Conservation (phyloP, 2,329 filamentous ascomycete species). For the Eutypa lata region DNA sequence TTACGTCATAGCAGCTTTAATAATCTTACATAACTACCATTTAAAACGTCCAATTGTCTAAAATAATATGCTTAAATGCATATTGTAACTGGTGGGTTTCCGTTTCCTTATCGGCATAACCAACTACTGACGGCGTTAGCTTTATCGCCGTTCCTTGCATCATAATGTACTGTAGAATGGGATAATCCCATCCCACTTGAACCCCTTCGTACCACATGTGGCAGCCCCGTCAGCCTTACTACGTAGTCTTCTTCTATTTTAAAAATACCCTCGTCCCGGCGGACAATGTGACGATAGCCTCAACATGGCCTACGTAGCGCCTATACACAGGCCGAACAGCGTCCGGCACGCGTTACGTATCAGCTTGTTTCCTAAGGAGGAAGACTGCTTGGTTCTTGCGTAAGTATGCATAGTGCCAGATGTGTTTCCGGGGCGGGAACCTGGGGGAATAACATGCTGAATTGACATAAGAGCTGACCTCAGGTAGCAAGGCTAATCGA, state of each 20-base stretch:
- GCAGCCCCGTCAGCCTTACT: neutral
- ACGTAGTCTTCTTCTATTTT: neutral
- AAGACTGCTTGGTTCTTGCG: slow-evolving; percentile 85
- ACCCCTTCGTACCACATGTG: neutral
- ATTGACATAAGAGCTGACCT: slow-evolving; percentile 24
- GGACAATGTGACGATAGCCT: slow-evolving; percentile 21
- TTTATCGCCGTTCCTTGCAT: slow-evolving; percentile 2
- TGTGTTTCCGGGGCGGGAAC: neutral
- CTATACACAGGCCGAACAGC: slow-evolving; percentile 89
- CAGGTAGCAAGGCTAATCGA: slow-evolving; percentile 72
- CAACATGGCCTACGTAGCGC: slow-evolving; percentile 87
- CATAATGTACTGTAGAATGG: neutral
- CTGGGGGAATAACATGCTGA: neutral
- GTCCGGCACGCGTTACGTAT: slow-evolving; percentile 84
- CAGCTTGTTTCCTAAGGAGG: slow-evolving; percentile 67
- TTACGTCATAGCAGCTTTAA: too few relatives aligned
- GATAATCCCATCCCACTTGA: neutral
- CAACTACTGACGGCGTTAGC: slow-evolving; percentile 1
- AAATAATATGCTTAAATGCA: too few relatives aligned
- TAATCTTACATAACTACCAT: too few relatives aligned
- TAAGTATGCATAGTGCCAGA: slow-evolving; percentile 45
- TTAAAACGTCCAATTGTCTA: too few relatives aligned
- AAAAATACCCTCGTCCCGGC: slow-evolving; percentile 1
- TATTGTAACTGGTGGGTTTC: too few relatives aligned
- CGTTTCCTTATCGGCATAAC: too few relatives aligned